Evolutionary conservation across 768 basidiomycete species (phyloP), one percentile per base, ranked within the genome.

Genomic region (Tricholomella constricta): DNA sequence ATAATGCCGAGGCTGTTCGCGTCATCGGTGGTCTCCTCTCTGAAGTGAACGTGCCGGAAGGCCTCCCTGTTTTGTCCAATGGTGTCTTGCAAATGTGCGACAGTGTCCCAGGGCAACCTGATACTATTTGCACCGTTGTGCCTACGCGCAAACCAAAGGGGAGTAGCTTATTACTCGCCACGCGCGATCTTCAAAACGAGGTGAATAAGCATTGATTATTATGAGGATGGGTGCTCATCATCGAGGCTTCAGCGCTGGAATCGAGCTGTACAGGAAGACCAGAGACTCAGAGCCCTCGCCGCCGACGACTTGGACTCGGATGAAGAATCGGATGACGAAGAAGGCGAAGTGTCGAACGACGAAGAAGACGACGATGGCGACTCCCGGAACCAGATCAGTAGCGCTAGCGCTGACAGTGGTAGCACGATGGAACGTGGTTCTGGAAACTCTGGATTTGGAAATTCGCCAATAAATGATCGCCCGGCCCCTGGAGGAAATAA

Each of bases 51-150:
- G 52, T 71, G 1, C 54, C 62, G 45, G 52, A 51, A 43, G 63
- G 51, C 23, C 40, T 72, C 11, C 52, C 66, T 8, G 34, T 72
- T 6, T 43, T 69, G 31, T 44, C 57, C 25, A 57, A 64, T 14
- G 63, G 61, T 11, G 55, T 52, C 14, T 57, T 75, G 37, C 51
- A 64, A 26, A 63, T 74, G 23, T 83, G 81, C 63, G 66, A 71
- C 40, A 70, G 68, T 20, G 60, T 79, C 27, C 78, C 78, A 3
- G 54, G 57, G 11, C 63, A 68, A 26, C 31, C 53, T 2, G 68
- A 61, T 7, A 60, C 72, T 5, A 52, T 60, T 34, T 73, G 71
- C 51, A 60, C 45, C 7, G 56, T 60, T 9, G 42, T 63, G 19
- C 11, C 36, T 26, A 9, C 22, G 15, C 31, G 31, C 4, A 38